Base-by-base conservation (phyloP, 2,329 filamentous ascomycete genomes). In the Beauveria scarabaeidicola region DNA sequence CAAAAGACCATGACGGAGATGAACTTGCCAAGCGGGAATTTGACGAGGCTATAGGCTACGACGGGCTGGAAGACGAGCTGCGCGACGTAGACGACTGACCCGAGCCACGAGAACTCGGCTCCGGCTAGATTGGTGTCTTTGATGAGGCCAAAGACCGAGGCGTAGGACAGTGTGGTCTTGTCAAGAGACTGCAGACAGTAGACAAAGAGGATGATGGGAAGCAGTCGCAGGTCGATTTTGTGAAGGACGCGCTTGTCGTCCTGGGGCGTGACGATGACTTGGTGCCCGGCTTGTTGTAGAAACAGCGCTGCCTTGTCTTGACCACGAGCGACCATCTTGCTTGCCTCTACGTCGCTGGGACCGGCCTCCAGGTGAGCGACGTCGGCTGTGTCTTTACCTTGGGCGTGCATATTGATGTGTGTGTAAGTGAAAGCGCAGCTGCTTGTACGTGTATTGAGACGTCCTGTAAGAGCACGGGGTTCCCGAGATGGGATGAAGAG, bases 41-140 rank as follows among this genome's bases (percentile, higher is more conserved):
- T 79, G 29, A 82, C 79, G 0, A 83, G 73, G 7, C 79, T 80
- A 60, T 78, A 83, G 0, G 80, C 80, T 11, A 81, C 75, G 13
- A 83, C 66, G 40, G 80, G 81, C n/a, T 81, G 81, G 29, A 82
- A 68, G 25, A 70, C 67, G 15, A 72, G 65, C 32, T 72, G 70
- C 0, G 69, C 66, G 3, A 70, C 58, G 48, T 71, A 75, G 15
- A 75, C 66, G 29, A 75, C 68, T 0, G 72, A 73, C 9, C 72
- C 72, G 0, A 91, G 76, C 88, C 88, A 91, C 27, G 79, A 82
- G 69, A 85, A 91, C 73, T 89, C 69, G 19, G 70, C 63, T 36
- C 72, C 74, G 0, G 70, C 65, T 4, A 86, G 70, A n/a, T 74
- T 63, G 0, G 79, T 76, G 64, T 86, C 81, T 11, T 77, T 68